Conservation (phyloP, 1,139 yeast species). For the Zygosaccharomyces pseudobailii region DNA sequence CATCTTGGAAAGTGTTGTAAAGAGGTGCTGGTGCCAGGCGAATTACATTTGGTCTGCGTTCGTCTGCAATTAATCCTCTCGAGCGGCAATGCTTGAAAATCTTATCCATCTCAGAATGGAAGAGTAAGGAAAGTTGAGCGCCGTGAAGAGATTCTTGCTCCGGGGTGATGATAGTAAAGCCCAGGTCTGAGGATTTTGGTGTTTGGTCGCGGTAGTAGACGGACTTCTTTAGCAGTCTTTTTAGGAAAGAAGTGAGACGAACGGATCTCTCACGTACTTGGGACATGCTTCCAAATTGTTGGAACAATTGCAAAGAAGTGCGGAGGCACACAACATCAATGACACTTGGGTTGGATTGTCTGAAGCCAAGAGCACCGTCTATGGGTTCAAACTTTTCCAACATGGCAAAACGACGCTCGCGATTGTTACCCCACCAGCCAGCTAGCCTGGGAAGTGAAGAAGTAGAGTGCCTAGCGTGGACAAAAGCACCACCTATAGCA, state of each 20-base stretch:
- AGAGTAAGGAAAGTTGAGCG: conserved; percentile 71
- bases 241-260: conserved; percentile 54
- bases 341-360: conserved; percentile 92
- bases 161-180: conserved; percentile 73
- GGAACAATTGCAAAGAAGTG: conserved; percentile 60
- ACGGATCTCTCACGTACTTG: conserved; percentile 54
- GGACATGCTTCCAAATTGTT: conserved; percentile 59
- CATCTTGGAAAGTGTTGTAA: conserved; percentile 72
- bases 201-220: conserved; percentile 41
- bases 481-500: conserved; percentile 77
- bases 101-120: conserved; percentile 46
- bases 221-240: conserved; percentile 42
- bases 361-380: conserved; percentile 75
- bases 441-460: conserved; percentile 62
- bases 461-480: conserved; percentile 47
- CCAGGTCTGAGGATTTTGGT: conserved; percentile 37
- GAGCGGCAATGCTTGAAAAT: conserved; percentile 37
- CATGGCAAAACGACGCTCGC: conserved; percentile 71
- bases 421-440: conserved; percentile 97
- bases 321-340: conserved; percentile 70
- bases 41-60: conserved; percentile 82
- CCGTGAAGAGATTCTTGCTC: conserved; percentile 55
- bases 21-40: conserved; percentile 80
- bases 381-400: conserved; percentile 73
- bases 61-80: conserved; percentile 75